Evolutionary conservation across 164 flowering plant species (phyloP).

Genomic region (Vitis rotundifolia): DNA sequence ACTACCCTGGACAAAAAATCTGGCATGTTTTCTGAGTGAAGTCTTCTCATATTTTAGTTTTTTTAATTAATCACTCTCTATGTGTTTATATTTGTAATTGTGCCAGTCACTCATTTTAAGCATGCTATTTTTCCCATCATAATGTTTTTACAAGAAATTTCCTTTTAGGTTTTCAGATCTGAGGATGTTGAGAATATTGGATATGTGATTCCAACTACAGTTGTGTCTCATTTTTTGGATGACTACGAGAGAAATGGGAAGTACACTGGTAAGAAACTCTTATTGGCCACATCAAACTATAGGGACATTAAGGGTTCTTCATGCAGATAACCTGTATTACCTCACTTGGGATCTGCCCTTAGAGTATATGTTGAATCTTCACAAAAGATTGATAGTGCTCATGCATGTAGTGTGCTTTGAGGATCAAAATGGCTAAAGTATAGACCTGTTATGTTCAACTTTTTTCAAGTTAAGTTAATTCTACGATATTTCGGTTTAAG

Average conservation of each 20-base stretch:
- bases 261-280: constrained; percentile 73
- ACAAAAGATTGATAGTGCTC: neutral
- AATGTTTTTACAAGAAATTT: constrained; percentile 28
- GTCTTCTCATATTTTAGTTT: neutral
- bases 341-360: neutral
- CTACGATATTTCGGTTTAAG: no score
- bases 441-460: neutral
- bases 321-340: neutral
- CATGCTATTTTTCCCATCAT: neutral
- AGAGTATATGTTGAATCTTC: neutral
- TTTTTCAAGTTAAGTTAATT: no score
- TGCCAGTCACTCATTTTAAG: neutral
- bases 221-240: constrained; percentile 88
- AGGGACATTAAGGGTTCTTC: neutral
- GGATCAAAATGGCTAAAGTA: neutral
- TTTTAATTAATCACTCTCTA: neutral
- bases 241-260: constrained; percentile 92
- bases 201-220: constrained; percentile 95
- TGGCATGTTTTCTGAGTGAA: neutral
- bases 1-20: neutral
- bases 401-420: constrained; percentile 1
- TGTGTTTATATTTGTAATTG: neutral
- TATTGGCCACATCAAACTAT: neutral
- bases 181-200: constrained; percentile 98
- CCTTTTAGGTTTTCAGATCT: constrained; percentile 86